Percentiles rank a stretch among this genome's conserved stretches.
These are phyloP conservation scores for Excoecaria cochinchinensis DNA, from an alignment of 345 rosid genomes.

Conservation along the genomic window DNA sequence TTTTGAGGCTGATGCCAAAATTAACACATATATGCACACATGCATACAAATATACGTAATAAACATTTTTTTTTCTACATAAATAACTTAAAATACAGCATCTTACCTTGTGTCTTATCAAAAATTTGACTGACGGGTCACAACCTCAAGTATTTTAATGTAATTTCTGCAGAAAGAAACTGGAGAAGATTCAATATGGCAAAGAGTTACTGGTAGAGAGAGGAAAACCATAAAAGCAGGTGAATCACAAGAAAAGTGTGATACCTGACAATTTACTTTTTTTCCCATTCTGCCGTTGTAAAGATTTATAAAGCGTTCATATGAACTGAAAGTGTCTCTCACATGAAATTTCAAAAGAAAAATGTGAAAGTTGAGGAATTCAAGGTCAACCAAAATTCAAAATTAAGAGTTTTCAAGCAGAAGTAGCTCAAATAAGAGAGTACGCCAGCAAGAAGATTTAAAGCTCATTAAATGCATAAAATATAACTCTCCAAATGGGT, in stretches of 20 bases:
- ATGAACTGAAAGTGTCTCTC: not conserved
- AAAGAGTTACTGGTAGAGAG: not conserved
- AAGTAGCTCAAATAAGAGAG: conserved; percentile 16
- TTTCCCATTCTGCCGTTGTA: conserved; percentile 22
- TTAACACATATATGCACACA: not conserved
- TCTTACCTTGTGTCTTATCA: conserved; percentile 40
- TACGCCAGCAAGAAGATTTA: conserved; percentile 8
- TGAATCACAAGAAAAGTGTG: conserved; percentile 58
- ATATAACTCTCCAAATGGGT: conserved; percentile 32
- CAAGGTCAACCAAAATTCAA: conserved; percentile 21
- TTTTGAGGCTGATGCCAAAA: conserved; percentile 15
- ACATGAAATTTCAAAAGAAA: conserved; percentile 28
- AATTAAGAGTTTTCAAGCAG: conserved; percentile 15
- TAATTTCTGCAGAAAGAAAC: conserved; percentile 36
- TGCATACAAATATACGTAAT: not conserved
- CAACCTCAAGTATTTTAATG: conserved; percentile 19
- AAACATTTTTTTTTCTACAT: not conserved
- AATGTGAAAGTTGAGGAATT: conserved; percentile 25
- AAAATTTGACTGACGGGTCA: conserved; percentile 34
- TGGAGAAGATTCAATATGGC: conserved; percentile 2
- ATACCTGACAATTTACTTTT: conserved; percentile 29
- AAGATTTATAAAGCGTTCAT: not conserved
- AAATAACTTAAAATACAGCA: conserved; percentile 12
- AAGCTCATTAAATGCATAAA: conserved; percentile 12
- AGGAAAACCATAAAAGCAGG: conserved; percentile 25